Base-by-base conservation (phyloP, 2,329 filamentous ascomycete species). In the Gremmenia infestans region DNA sequence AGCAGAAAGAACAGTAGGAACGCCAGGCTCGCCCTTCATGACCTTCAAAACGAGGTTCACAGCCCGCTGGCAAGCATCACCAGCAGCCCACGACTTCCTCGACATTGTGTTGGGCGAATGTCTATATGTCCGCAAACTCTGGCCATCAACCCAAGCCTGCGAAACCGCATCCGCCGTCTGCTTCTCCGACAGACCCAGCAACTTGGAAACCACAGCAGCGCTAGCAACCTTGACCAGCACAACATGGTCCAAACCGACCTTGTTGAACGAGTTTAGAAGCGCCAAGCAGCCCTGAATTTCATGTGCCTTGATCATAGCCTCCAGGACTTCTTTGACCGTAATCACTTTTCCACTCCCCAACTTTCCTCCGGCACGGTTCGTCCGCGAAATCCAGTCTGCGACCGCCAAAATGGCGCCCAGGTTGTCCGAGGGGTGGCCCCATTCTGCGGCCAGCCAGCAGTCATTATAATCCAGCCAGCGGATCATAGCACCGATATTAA, bases 401-500 rank as follows among this genome's bases (percentile, higher is more conserved):
- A 97, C 92, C 48, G 93, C 91, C 60, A 99, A 84, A 72, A 99
- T 99, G 68, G 93, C 94, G 61, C 94, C 94, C 66, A 99, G 76
- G 80, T 99, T 99, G 80, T 99, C 94, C 4, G 92, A 97, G 60
- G 94, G 94, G 75, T 99, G 94, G 57, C 94, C 94, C 94, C 94
- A 99, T 78, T 99, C 94, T 55, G 94, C 94, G 46, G 93, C 94
- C 62, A 97, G 81, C 94, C 93, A 99, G 84, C 94, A 97, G 82
- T 99, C 94, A 74, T 99, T 99, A 83, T 97, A 99, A 79, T 99
- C 94, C 69, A 99, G 84, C 94, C 94, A 99, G 71, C 94, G 84
- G 78, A 99, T 96, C 87, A 96, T 96, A 69, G 94, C 89, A 68
- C 94, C 94, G 68, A 99, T 97, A 81, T 97, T 97, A 84, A 99